Evolutionary conservation across 2,329 filamentous ascomycete species (phyloP).

Genomic region (Colletotrichum camelliae): DNA sequence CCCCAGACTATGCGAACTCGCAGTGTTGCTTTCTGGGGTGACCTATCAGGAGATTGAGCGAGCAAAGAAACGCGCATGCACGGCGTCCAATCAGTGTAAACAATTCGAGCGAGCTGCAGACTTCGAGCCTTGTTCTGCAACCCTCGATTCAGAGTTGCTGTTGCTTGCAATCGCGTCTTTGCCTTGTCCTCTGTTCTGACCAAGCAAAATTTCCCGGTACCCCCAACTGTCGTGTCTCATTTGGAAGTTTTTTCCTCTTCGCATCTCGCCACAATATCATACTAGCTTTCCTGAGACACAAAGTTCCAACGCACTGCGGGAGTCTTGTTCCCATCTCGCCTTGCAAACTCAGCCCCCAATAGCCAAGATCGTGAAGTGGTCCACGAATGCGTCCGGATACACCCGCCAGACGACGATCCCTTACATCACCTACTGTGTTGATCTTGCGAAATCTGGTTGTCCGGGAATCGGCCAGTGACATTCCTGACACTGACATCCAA

Average conservation of each 20-base stretch:
- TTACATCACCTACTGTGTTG: slow-evolving; percentile 12
- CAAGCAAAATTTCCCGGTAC: neutral
- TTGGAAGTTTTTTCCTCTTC: neutral
- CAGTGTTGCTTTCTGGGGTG: neutral
- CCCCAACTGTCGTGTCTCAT: neutral
- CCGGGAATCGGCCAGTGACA: neutral
- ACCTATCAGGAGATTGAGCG: neutral
- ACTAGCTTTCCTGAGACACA: neutral
- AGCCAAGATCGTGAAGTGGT: neutral
- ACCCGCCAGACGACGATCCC: slow-evolving; percentile 2
- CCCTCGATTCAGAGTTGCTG: neutral
- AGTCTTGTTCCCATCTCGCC: neutral
- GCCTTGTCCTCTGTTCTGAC: neutral
- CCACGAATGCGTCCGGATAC: slow-evolving; percentile 5
- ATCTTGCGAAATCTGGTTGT: slow-evolving; percentile 1
- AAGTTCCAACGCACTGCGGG: slow-evolving; percentile 1
- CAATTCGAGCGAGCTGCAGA: neutral
- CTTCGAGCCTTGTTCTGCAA: neutral
- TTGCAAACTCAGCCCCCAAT: neutral
- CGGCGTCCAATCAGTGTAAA: neutral
- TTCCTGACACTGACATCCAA: neutral
- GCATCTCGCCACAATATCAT: neutral
- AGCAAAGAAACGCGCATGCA: neutral
- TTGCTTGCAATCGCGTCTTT: neutral
- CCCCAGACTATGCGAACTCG: slow-evolving; percentile 1